Evolutionary conservation across 2,329 filamentous ascomycete genomes (phyloP).

Genomic region (Aspergillus novofumigatus): DNA sequence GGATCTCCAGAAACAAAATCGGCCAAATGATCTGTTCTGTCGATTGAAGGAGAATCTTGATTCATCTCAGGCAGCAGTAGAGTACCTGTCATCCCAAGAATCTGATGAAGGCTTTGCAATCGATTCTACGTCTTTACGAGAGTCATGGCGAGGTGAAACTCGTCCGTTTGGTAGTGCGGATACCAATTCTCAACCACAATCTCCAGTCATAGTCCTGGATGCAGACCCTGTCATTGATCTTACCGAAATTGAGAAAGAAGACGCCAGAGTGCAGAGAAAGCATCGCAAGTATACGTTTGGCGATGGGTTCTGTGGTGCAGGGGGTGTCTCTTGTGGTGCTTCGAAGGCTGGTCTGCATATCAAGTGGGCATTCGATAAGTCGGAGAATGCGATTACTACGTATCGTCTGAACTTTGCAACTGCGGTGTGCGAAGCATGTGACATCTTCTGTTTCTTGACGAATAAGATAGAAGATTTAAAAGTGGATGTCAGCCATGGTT

Average conservation of each 20-base stretch:
- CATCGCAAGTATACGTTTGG: conserved; percentile 58
- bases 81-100: conserved; percentile 29
- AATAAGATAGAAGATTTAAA: conserved; percentile 31
- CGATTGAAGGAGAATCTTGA: conserved; percentile 27
- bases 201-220: conserved; percentile 10
- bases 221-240: conserved; percentile 19
- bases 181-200: neutral
- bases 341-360: conserved; percentile 55
- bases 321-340: conserved; percentile 66
- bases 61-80: conserved; percentile 22
- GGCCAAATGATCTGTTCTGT: conserved; percentile 27
- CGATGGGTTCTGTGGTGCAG: conserved; percentile 70
- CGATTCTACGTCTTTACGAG: conserved; percentile 18
- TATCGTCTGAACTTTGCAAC: conserved; percentile 57
- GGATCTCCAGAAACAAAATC: conserved; percentile 26
- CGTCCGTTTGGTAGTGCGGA: conserved; percentile 24
- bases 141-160: conserved; percentile 32
- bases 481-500: conserved; percentile 69
- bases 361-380: conserved; percentile 62
- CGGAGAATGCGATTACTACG: conserved; percentile 52
- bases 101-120: conserved; percentile 21
- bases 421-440: conserved; percentile 30
- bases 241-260: conserved; percentile 22
- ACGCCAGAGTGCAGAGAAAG: conserved; percentile 17
- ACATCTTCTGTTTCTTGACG: conserved; percentile 46